These are phyloP conservation scores for Gentiana straminea DNA, from an alignment of 257 asterid genomes.

Conservation along the genomic window DNA sequence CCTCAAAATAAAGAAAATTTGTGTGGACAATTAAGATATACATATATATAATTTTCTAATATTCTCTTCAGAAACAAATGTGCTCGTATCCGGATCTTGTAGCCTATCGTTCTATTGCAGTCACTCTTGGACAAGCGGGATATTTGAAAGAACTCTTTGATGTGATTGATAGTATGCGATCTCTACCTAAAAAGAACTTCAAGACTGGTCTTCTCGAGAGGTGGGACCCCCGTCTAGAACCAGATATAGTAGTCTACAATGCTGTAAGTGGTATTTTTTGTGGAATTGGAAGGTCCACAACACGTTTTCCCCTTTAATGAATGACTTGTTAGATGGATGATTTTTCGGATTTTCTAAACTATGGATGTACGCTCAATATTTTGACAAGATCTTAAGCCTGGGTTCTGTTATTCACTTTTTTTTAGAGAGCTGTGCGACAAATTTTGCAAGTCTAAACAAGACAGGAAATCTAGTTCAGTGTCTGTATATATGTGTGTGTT, in stretches of 20 bases:
- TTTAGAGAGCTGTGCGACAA: too few relatives aligned
- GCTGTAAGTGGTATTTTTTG: slow-evolving; percentile 43
- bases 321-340: too few relatives aligned
- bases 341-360: too few relatives aligned
- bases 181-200: slow-evolving; percentile 82
- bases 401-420: too few relatives aligned
- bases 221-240: slow-evolving; percentile 92
- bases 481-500: too few relatives aligned
- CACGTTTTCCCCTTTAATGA: too few relatives aligned
- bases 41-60: neutral
- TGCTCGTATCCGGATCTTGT: slow-evolving; percentile 80
- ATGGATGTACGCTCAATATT: too few relatives aligned
- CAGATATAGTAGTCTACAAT: slow-evolving; percentile 70
- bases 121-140: slow-evolving; percentile 99
- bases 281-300: too few relatives aligned
- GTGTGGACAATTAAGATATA: slow-evolving; percentile 3
- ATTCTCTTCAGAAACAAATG: slow-evolving; percentile 45
- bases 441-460: too few relatives aligned
- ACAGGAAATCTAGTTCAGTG: too few relatives aligned
- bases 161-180: slow-evolving; percentile 78
- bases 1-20: neutral
- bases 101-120: slow-evolving; percentile 78
- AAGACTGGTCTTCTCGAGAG: slow-evolving; percentile 53
- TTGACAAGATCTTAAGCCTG: too few relatives aligned
- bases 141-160: slow-evolving; percentile 86